A percentile compares a stretch with the other conserved stretches of the same genome.
Evolutionary conservation across 108 stramenopile genomes (phyloP).

Genomic region (Cyclotella distinguenda): DNA sequence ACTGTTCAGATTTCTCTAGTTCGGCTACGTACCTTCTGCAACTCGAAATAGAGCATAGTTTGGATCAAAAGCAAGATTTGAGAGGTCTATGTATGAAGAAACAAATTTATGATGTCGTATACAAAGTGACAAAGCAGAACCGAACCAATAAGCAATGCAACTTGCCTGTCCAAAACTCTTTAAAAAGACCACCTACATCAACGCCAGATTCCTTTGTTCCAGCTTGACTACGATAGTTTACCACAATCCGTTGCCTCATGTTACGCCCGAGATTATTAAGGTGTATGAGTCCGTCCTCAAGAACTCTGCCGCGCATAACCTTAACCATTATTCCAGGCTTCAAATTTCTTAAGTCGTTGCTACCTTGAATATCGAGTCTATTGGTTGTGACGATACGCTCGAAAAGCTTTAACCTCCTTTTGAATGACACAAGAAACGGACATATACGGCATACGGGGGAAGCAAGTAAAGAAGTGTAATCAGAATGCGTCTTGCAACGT

Average conservation of each 20-base stretch:
- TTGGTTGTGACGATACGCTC: slow-evolving; percentile 77
- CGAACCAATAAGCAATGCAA: no score
- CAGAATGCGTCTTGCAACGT: slow-evolving; percentile 61
- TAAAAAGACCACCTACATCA: slow-evolving; percentile 98
- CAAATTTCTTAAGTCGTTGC: slow-evolving; percentile 53
- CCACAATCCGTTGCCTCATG: slow-evolving; percentile 77
- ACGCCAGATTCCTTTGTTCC: slow-evolving; percentile 86
- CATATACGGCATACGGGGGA: slow-evolving; percentile 75
- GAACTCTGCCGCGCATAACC: slow-evolving; percentile 78
- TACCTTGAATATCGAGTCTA: slow-evolving; percentile 57
- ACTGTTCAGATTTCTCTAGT: no score
- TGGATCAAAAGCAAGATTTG: slow-evolving; percentile 86
- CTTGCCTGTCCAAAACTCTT: slow-evolving; percentile 91
- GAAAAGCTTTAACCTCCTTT: slow-evolving; percentile 82
- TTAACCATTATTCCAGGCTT: slow-evolving; percentile 76
- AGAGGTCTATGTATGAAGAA: slow-evolving; percentile 60
- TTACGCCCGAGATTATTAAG: slow-evolving; percentile 80
- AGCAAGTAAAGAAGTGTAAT: slow-evolving; percentile 57
- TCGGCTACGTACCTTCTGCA: slow-evolving; percentile 81
- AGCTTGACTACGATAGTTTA: slow-evolving; percentile 81
- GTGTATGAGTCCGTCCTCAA: slow-evolving; percentile 82
- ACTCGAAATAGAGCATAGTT: slow-evolving; percentile 88
- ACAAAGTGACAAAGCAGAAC: no score
- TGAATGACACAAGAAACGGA: slow-evolving; percentile 87
- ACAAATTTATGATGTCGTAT: background rate